phyloP scores from a whole-genome alignment of 306 rosid species.

The Alnus rubra region DNA sequence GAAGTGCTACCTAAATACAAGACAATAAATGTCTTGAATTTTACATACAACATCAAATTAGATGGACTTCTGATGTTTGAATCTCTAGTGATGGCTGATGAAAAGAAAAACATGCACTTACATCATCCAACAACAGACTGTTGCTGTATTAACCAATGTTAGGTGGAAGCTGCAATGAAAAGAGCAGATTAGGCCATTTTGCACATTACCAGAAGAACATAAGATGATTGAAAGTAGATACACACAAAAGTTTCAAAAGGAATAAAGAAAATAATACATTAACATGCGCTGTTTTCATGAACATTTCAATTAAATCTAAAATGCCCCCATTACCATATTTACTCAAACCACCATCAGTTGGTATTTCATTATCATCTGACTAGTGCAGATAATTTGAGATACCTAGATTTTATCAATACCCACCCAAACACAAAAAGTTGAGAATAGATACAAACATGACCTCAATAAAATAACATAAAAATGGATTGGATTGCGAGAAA shows the following conservation, averaged over 20 bases:
- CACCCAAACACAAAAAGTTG: background rate
- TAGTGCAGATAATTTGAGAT: background rate
- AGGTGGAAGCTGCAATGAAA: slow-evolving; percentile 68
- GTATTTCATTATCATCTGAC: slow-evolving; percentile 5
- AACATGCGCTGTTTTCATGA: background rate
- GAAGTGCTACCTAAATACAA: background rate
- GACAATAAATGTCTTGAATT: background rate
- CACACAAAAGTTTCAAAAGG: background rate
- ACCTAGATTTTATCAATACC: background rate
- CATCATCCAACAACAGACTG: slow-evolving; percentile 96
- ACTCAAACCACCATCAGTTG: slow-evolving; percentile 17
- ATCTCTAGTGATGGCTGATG: background rate
- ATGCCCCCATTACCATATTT: background rate
- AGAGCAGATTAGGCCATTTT: slow-evolving; percentile 26
- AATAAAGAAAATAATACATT: background rate
- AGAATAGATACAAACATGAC: background rate
- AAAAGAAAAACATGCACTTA: slow-evolving; percentile 39
- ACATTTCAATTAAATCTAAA: slow-evolving; percentile 15
- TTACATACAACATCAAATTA: background rate
- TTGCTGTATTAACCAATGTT: slow-evolving; percentile 84
- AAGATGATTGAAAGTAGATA: background rate
- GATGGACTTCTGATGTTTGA: background rate
- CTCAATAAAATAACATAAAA: background rate
- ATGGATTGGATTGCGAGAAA: background rate
- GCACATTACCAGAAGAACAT: slow-evolving; percentile 10